These are phyloP conservation scores for Tanacetum coccineum DNA, from an alignment of 129 eudicot genomes.

Conservation along the genomic window DNA sequence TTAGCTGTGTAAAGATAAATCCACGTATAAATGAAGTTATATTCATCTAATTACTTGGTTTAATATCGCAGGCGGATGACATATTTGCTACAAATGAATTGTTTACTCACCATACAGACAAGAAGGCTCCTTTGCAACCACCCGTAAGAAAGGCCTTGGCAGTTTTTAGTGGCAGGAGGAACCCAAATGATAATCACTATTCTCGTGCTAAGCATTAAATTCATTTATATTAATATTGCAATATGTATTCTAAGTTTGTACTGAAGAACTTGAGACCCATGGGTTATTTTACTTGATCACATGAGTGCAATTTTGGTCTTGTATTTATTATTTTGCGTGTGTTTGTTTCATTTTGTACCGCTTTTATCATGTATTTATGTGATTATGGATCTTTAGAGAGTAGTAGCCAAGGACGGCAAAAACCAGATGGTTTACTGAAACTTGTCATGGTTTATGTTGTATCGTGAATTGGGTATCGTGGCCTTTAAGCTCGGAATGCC, in stretches of 20 bases:
- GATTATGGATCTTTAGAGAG: too few species aligned
- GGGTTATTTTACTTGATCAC: slow-evolving; percentile 16
- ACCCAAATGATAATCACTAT: slow-evolving; percentile 87
- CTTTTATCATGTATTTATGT: too few species aligned
- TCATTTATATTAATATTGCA: slow-evolving; percentile 1
- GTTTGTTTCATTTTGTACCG: too few species aligned
- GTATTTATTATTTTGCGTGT: too few species aligned
- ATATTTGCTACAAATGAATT: slow-evolving; percentile 60
- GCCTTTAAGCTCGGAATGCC: neutral
- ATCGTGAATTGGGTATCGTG: too few species aligned
- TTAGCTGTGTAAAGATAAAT: neutral
- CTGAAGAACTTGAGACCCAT: neutral
- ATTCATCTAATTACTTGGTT: slow-evolving; percentile 7
- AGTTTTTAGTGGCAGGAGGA: slow-evolving; percentile 79
- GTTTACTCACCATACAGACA: slow-evolving; percentile 66
- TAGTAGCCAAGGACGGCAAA: too few species aligned
- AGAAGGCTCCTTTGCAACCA: slow-evolving; percentile 72
- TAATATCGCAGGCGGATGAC: slow-evolving; percentile 46
- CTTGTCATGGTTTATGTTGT: too few species aligned
- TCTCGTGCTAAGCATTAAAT: slow-evolving; percentile 64
- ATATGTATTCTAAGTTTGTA: neutral
- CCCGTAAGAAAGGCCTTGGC: slow-evolving; percentile 83
- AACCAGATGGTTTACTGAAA: too few species aligned
- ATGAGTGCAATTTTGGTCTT: slow-evolving; percentile 30
- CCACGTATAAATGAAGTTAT: too few species aligned